These are phyloP conservation scores for Agrocybe pediades DNA, from an alignment of 768 basidiomycete species.

Conservation along the genomic window DNA sequence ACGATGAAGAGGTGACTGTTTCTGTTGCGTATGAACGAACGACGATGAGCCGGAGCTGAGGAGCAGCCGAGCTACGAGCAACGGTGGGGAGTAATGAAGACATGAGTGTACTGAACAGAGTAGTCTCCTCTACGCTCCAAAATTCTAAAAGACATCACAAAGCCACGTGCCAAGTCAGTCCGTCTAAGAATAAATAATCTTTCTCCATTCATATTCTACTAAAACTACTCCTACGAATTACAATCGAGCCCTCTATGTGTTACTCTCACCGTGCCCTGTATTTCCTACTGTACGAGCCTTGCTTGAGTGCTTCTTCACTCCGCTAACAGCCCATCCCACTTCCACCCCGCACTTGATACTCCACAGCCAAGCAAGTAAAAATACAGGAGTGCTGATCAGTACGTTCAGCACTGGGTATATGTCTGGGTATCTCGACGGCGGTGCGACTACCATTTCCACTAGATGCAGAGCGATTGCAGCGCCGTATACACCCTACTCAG, in stretches of 20 bases:
- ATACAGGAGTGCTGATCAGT: constrained; percentile 77
- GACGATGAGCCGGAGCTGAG: constrained; percentile 22
- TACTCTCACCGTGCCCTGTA: constrained; percentile 12
- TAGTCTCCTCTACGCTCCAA: not conserved
- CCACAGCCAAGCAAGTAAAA: constrained; percentile 86
- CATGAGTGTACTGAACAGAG: constrained; percentile 11
- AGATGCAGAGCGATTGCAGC: constrained; percentile 59
- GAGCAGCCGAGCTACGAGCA: constrained; percentile 15
- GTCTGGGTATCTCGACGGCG: constrained; percentile 83
- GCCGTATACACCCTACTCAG: constrained; percentile 54
- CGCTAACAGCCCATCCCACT: constrained; percentile 77
- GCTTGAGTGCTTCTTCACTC: constrained; percentile 33
- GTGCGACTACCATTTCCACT: constrained; percentile 58
- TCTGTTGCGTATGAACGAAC: constrained; percentile 48
- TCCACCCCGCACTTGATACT: constrained; percentile 81
- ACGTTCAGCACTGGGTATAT: constrained; percentile 86
- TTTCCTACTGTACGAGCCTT: constrained; percentile 12
- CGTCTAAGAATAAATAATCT: not conserved
- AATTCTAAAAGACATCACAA: constrained; percentile 7
- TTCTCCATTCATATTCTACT: not conserved
- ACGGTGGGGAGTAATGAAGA: constrained; percentile 18
- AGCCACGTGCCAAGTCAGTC: constrained; percentile 11
- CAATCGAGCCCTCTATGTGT: too few species aligned
- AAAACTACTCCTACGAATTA: not conserved
- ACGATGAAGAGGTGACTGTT: constrained; percentile 30